Evolutionary conservation across 1,284 basidiomycete genomes (phyloP).

Genomic region (Pterula multifida): DNA sequence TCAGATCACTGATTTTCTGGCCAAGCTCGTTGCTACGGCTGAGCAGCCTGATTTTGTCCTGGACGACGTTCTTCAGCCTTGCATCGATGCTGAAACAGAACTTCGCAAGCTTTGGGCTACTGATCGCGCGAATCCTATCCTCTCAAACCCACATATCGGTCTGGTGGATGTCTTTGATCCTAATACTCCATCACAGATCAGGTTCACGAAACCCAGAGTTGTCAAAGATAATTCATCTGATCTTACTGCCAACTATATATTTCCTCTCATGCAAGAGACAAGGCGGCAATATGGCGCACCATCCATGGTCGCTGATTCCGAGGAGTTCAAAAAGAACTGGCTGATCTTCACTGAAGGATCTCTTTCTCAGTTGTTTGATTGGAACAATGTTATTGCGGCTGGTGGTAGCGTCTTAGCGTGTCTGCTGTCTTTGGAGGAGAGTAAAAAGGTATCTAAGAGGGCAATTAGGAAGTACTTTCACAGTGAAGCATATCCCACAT

Average conservation of each 20-base stretch:
- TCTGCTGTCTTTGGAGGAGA: conserved; percentile 33
- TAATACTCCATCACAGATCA: conserved; percentile 23
- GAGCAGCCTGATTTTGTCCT: conserved; percentile 13
- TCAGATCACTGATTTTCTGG: neutral
- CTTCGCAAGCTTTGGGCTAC: conserved; percentile 42
- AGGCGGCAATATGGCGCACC: conserved; percentile 31
- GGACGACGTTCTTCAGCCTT: conserved; percentile 32
- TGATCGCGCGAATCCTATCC: conserved; percentile 29
- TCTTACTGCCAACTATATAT: conserved; percentile 27
- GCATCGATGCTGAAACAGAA: conserved; percentile 39
- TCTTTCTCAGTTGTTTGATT: conserved; percentile 40
- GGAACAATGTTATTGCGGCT: conserved; percentile 49
- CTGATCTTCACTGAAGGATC: conserved; percentile 44
- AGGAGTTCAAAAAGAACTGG: conserved; percentile 50
- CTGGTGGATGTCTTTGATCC: conserved; percentile 44
- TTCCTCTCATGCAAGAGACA: conserved; percentile 26
- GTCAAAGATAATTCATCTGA: conserved; percentile 25
- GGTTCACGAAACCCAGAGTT: conserved; percentile 30
- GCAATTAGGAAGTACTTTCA: conserved; percentile 45
- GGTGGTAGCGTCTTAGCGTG: conserved; percentile 48
- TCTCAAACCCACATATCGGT: conserved; percentile 36
- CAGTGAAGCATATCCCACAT: conserved; percentile 37
- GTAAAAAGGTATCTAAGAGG: conserved; percentile 35
- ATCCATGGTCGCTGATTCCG: conserved; percentile 31
- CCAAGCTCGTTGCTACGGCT: neutral